Percentiles rank a stretch among this genome's conserved stretches.
phyloP scores from a whole-genome alignment of 2,329 filamentous ascomycete genomes.

The Penicillium occitanis region DNA sequence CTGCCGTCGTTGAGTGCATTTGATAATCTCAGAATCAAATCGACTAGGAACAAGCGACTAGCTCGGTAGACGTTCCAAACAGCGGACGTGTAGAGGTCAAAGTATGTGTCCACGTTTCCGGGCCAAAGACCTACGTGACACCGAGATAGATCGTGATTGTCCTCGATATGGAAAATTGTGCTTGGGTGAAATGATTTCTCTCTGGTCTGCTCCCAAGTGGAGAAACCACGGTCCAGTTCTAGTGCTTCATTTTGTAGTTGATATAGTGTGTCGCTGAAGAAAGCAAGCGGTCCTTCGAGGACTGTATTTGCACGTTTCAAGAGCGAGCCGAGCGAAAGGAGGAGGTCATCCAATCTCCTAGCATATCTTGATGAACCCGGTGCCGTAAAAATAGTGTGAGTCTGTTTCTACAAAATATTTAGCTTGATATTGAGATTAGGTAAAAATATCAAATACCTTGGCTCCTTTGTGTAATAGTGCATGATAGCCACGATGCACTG shows the following conservation, averaged over 20 bases:
- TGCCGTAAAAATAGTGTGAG: not conserved
- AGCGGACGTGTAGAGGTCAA: slow-evolving; percentile 12
- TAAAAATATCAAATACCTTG: not conserved
- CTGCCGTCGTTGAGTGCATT: not conserved
- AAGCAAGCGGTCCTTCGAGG: not conserved
- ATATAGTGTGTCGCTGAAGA: not conserved
- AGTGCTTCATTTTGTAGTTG: slow-evolving; percentile 3
- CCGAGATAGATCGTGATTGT: not conserved
- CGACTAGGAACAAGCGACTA: not conserved
- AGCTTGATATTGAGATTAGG: not conserved
- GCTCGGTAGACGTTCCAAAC: slow-evolving; percentile 15
- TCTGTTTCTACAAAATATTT: not conserved
- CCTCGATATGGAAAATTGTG: not conserved
- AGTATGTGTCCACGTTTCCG: slow-evolving; percentile 6
- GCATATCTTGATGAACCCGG: not conserved
- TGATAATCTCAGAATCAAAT: not conserved
- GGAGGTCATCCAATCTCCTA: slow-evolving; percentile 4
- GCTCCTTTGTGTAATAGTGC: not conserved
- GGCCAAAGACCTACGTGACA: slow-evolving; percentile 4
- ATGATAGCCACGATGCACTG: not conserved
- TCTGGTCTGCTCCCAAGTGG: not conserved
- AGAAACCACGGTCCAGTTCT: not conserved
- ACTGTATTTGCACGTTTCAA: not conserved
- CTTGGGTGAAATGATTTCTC: slow-evolving; percentile 1
- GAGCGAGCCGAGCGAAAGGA: slow-evolving; percentile 6